phyloP scores from a whole-genome alignment of 805 yeast genomes.

The Candida tammaniensis region DNA sequence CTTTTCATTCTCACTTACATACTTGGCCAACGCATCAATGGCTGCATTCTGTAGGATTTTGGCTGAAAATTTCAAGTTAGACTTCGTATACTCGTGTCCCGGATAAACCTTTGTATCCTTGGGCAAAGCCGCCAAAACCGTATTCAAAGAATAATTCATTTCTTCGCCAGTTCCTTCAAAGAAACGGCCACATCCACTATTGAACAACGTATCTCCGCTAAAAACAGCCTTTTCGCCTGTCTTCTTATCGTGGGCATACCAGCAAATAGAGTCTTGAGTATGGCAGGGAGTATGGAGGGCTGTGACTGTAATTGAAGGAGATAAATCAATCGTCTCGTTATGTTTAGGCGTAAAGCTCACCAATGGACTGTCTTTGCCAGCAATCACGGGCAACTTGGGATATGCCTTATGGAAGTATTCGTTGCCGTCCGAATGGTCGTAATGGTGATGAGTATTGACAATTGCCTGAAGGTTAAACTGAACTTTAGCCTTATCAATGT shows the following conservation, averaged over 20 bases:
- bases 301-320: constrained; percentile 60
- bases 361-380: constrained; percentile 76
- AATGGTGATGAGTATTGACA: constrained; percentile 95
- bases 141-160: constrained; percentile 71
- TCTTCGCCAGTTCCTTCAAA: constrained; percentile 86
- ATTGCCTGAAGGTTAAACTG: constrained; percentile 62
- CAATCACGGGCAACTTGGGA: constrained; percentile 63
- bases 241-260: constrained; percentile 62
- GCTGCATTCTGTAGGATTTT: constrained; percentile 56
- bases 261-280: constrained; percentile 94
- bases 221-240: constrained; percentile 74
- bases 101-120: constrained; percentile 75
- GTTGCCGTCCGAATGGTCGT: constrained; percentile 93
- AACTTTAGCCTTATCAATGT: constrained; percentile 41
- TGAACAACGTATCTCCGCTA: constrained; percentile 94
- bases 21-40: constrained; percentile 52
- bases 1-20: constrained; percentile 52
- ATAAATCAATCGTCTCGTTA: constrained; percentile 58
- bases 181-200: constrained; percentile 94
- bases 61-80: constrained; percentile 76
- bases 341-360: constrained; percentile 73
- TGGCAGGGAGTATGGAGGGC: constrained; percentile 97
- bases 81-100: constrained; percentile 93
- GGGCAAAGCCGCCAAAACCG: constrained; percentile 59
- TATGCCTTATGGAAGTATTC: constrained; percentile 37